Conservation (phyloP, 2,329 filamentous ascomycete species). For the Pleurostoma richardsiae region DNA sequence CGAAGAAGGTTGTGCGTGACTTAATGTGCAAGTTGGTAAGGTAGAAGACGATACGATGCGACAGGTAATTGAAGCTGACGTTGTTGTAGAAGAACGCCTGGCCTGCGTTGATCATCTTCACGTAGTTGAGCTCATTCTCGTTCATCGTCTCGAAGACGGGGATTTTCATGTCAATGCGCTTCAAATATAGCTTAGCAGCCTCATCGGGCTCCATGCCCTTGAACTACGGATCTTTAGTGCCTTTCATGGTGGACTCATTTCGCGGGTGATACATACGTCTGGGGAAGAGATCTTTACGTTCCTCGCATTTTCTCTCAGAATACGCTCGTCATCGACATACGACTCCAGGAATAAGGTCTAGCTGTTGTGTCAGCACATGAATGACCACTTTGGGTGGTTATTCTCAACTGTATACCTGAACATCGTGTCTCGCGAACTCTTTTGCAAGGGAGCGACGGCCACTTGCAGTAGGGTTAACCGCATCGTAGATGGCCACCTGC, state of each 20-base stretch:
- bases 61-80: slow-evolving; percentile 92
- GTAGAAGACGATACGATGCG: slow-evolving; percentile 97
- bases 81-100: slow-evolving; percentile 94
- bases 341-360: slow-evolving; percentile 96
- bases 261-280: slow-evolving; percentile 54
- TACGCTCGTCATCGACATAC: slow-evolving; percentile 85
- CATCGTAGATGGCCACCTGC: slow-evolving; percentile 97
- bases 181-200: slow-evolving; percentile 85
- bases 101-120: slow-evolving; percentile 99
- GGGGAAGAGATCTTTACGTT: slow-evolving; percentile 98
- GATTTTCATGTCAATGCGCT: slow-evolving; percentile 85
- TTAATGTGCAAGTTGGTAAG: slow-evolving; percentile 97
- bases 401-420: slow-evolving; percentile 55
- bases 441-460: slow-evolving; percentile 83
- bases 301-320: slow-evolving; percentile 93
- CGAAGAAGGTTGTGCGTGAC: slow-evolving; percentile 88
- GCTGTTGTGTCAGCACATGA: too few species aligned
- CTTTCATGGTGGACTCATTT: background rate
- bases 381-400: too few species aligned
- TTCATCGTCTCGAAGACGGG: slow-evolving; percentile 97
- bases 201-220: slow-evolving; percentile 87
- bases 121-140: slow-evolving; percentile 89
- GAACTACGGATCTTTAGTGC: slow-evolving; percentile 50
- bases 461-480: slow-evolving; percentile 84
- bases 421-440: slow-evolving; percentile 96